These are phyloP conservation scores for Globisporangium sylvaticum DNA, from an alignment of 352 stramenopile genomes.

Conservation along the genomic window DNA sequence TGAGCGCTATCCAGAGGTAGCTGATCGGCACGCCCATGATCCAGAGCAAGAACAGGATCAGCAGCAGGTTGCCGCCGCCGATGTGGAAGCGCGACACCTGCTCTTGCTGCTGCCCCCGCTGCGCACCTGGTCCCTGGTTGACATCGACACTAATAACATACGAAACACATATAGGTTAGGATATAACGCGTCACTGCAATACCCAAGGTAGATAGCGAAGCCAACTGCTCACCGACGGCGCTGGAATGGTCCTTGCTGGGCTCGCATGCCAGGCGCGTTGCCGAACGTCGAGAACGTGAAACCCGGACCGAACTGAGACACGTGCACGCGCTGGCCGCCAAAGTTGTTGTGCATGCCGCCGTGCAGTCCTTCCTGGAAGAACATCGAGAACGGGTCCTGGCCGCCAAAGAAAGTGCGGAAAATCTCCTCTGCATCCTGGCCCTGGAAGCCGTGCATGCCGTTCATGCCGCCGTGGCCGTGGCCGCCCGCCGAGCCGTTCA, in stretches of 20 bases:
- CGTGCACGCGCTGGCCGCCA: conserved; percentile 57
- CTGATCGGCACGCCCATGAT: conserved; percentile 78
- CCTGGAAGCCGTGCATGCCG: conserved; percentile 55
- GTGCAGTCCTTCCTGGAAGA: conserved; percentile 73
- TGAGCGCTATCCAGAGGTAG: conserved; percentile 77
- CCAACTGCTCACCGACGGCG: conserved; percentile 37
- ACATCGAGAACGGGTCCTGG: conserved; percentile 82
- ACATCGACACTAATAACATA: conserved; percentile 22
- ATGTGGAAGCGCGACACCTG: conserved; percentile 55
- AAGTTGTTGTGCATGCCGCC: conserved; percentile 44
- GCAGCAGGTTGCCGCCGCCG: conserved; percentile 63
- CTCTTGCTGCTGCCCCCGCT: conserved; percentile 20
- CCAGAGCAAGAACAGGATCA: conserved; percentile 76
- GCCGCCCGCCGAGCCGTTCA: conserved; percentile 36
- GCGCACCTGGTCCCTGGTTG: conserved; percentile 18
- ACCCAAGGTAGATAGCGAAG: background rate
- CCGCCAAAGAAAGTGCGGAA: conserved; percentile 81
- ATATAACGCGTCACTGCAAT: background rate
- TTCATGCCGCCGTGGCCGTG: conserved; percentile 22
- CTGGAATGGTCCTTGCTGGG: conserved; percentile 40
- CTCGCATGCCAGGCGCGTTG: conserved; percentile 44
- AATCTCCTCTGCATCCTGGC: conserved; percentile 76
- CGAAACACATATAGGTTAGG: background rate
- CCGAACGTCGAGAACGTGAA: conserved; percentile 78
- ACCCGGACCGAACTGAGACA: conserved; percentile 75